Base-by-base conservation (phyloP, 768 basidiomycete genomes). In the Termitomyces heimii region DNA sequence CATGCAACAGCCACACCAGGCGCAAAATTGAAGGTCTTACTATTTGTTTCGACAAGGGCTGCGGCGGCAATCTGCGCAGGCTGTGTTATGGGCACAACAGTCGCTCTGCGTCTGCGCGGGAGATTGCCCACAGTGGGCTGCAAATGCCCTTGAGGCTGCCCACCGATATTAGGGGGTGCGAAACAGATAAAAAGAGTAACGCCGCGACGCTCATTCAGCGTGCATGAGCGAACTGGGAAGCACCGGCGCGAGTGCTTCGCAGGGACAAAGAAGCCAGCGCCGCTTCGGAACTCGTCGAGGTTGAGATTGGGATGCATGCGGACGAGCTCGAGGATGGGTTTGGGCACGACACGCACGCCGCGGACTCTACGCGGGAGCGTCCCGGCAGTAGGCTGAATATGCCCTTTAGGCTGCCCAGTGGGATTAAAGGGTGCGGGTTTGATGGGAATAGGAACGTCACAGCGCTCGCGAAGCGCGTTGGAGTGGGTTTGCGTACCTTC, bases 71-170 rank as follows among this genome's bases (percentile, higher is more conserved):
- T 35, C 18, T 22, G 35, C 18, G 34, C 24, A 10, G 18, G 5
- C n/a, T 37, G 18, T 7, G 3, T 10, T 16, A 10, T 22, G 16
- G 49, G 16, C 2, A 16, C 24, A 28, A 37, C 35, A 28, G 20
- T 12, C 16, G 26, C 50, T 13, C 26, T 51, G 22, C 50, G 35
- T 56, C 59, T 56, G 35, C 59, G 55, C 3, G 55, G 59, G 1
- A 60, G 55, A 12, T 56, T 56, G 12, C 51, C 45, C 5, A 32
- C 55, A 31, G 42, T 46, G 32, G 59, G 59, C 32, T 55, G 42
- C 12, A 60, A 43, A 40, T 60, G 58, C 51, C 55, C 59, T 51
- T 56, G 26, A 46, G 59, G 55, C 44, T 40, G 59, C 50, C 59
- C 59, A 52, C 59, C 59, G 7, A 53, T 1, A 47, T 42, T 48